Evolutionary conservation across 2,329 filamentous ascomycete species (phyloP), one percentile per base, ranked within the genome.

Genomic region (Beauveria pseudobassiana): DNA sequence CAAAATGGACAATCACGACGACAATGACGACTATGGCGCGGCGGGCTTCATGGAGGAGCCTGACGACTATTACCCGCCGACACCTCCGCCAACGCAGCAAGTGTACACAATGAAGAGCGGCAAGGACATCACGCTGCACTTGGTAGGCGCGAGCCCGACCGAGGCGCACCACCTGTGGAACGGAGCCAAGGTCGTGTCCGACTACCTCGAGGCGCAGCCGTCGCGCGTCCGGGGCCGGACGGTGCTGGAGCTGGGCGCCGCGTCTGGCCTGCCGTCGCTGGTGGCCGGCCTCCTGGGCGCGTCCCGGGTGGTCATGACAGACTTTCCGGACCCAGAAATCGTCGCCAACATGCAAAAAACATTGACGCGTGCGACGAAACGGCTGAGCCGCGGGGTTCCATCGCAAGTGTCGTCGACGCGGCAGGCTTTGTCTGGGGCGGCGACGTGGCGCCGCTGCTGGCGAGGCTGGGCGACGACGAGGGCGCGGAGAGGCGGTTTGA

Each of bases 81-180:
- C 91, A 52, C 89, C 90, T 53, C 83, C 87, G 53, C 86, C 91
- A 8, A 93, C 89, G 2, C 86, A 84, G 64, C 86, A 89, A 65
- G 82, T 85, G 49, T 89, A 96, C 77, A 84, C 80, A 24, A 83
- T 93, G 71, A 77, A 84, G 62, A 85, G 83, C 42, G 90, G 89
- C 63, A 72, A 85, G 65, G 77, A 78, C 30, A 77, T 96, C 66
- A 84, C 79, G 56, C 82, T 96, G 65, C 85, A 90, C 68, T 84
- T 97, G 76, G 90, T 96, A 50, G 93, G 93, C 63, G 87, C 90
- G 74, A 93, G 90, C 78, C 90, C 92, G 26, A 83, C 96, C 16
- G 96, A 96, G 84, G 93, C 91, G 18, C 91, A 97, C 74, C 83
- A 90, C 66, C 82, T 97, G 34, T 98, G 93, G 93, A 96, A 97